Percentiles rank a stretch among this genome's conserved stretches.
Evolutionary conservation across 2,329 filamentous ascomycete species (phyloP).

Genomic region (Calonectria pseudoreteaudii): DNA sequence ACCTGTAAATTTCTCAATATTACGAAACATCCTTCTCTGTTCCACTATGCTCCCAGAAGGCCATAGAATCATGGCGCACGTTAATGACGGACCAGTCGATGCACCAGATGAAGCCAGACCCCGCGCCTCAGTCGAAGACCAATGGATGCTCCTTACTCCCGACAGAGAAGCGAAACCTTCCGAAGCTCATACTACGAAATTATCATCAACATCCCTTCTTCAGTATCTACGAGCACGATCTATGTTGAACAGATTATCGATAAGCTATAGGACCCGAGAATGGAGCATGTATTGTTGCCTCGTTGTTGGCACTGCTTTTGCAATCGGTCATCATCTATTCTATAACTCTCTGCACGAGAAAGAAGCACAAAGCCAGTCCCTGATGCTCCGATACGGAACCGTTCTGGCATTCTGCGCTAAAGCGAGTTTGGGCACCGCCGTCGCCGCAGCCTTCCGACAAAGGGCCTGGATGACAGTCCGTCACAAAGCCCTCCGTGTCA

Average conservation of each 20-base stretch:
- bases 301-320: background rate
- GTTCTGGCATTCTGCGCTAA: conserved; percentile 40
- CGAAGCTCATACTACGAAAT: too few species aligned
- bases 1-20: too few species aligned
- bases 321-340: conserved; percentile 18
- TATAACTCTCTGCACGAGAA: background rate
- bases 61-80: too few species aligned
- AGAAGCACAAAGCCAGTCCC: background rate
- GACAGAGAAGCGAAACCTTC: too few species aligned
- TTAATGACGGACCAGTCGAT: too few species aligned
- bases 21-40: too few species aligned
- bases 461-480: conserved; percentile 39
- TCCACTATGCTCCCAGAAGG: too few species aligned
- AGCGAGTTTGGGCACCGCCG: conserved; percentile 35
- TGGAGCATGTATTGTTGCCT: conserved; percentile 20
- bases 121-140: too few species aligned
- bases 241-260: background rate
- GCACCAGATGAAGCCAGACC: too few species aligned
- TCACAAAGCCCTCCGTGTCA: conserved; percentile 32
- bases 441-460: conserved; percentile 38
- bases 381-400: conserved; percentile 23
- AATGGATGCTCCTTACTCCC: too few species aligned
- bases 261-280: background rate
- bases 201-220: too few species aligned
- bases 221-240: too few species aligned